A percentile compares a stretch with the other conserved stretches of the same genome.
These are phyloP conservation scores for Helminthosporium solani DNA, from an alignment of 2,329 filamentous ascomycete genomes.

Conservation along the genomic window DNA sequence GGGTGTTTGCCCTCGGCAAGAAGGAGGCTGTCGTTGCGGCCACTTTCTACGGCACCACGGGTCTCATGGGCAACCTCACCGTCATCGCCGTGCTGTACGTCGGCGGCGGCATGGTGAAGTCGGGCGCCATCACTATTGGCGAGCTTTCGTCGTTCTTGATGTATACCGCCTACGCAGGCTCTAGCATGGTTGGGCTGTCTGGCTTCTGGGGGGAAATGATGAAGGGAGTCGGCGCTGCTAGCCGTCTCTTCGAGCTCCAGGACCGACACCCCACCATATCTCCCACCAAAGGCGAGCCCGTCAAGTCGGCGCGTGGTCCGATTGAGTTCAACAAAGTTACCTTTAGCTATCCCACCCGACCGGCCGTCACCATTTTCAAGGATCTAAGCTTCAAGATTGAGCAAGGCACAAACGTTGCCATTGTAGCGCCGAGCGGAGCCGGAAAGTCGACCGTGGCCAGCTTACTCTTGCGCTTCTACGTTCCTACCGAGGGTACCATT, in stretches of 20 bases:
- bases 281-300: slow-evolving; percentile 77
- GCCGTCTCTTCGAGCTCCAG: slow-evolving; percentile 90
- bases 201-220: slow-evolving; percentile 98
- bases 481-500: slow-evolving; percentile 73
- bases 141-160: slow-evolving; percentile 96
- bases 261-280: slow-evolving; percentile 84
- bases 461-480: slow-evolving; percentile 89
- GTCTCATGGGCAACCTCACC: slow-evolving; percentile 94
- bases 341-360: slow-evolving; percentile 92
- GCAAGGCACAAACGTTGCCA: slow-evolving; percentile 89
- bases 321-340: slow-evolving; percentile 84
- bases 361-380: slow-evolving; percentile 88
- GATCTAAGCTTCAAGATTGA: slow-evolving; percentile 87
- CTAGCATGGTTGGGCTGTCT: slow-evolving; percentile 88
- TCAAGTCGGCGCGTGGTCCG: slow-evolving; percentile 79
- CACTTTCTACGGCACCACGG: slow-evolving; percentile 83
- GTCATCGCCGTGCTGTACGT: slow-evolving; percentile 87
- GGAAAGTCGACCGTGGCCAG: slow-evolving; percentile 95
- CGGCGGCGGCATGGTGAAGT: slow-evolving; percentile 85
- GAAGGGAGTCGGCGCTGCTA: slow-evolving; percentile 98
- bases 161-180: slow-evolving; percentile 87
- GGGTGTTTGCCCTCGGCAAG: slow-evolving; percentile 86
- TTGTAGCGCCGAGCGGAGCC: slow-evolving; percentile 93
- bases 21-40: slow-evolving; percentile 85
- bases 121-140: slow-evolving; percentile 82